A percentile compares a stretch with the other conserved stretches of the same genome.
Conservation (phyloP, 2,329 filamentous ascomycete genomes). For the Drechslera avenae region DNA sequence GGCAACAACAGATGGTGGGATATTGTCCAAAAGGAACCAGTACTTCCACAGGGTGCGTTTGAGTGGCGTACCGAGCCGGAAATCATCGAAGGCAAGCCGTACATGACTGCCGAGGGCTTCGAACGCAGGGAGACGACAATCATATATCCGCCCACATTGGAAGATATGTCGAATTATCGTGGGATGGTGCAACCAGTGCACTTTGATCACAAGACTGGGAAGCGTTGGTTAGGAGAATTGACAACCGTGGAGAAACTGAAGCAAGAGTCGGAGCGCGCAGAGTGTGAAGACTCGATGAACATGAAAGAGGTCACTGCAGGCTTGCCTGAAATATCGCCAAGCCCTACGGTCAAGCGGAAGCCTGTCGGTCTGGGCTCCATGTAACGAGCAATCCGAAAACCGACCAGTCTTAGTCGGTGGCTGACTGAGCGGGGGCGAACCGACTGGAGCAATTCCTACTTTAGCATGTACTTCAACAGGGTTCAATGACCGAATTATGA, state of each 20-base stretch:
- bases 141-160: constrained; percentile 53
- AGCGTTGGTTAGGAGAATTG: constrained; percentile 31
- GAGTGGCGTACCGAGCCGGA: constrained; percentile 39
- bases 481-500: neutral
- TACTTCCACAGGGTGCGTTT: constrained; percentile 6
- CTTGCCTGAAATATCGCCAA: constrained; percentile 15
- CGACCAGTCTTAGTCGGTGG: neutral
- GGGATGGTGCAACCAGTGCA: constrained; percentile 38
- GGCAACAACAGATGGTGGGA: constrained; percentile 38
- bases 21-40: constrained; percentile 30
- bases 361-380: constrained; percentile 13
- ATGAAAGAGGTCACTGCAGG: constrained; percentile 18
- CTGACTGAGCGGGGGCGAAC: neutral
- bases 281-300: constrained; percentile 8
- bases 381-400: neutral
- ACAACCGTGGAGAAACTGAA: constrained; percentile 29
- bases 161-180: constrained; percentile 37
- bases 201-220: constrained; percentile 38
- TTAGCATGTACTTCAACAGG: constrained; percentile 1
- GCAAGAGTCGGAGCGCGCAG: constrained; percentile 10
- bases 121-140: constrained; percentile 52
- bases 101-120: constrained; percentile 48
- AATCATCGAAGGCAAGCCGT: constrained; percentile 49
- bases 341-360: constrained; percentile 19
- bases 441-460: neutral